Percentiles rank a stretch among this genome's conserved stretches.
Conservation (phyloP, 768 basidiomycete genomes). For the Tylopilus plumbeoviolaceoides region DNA sequence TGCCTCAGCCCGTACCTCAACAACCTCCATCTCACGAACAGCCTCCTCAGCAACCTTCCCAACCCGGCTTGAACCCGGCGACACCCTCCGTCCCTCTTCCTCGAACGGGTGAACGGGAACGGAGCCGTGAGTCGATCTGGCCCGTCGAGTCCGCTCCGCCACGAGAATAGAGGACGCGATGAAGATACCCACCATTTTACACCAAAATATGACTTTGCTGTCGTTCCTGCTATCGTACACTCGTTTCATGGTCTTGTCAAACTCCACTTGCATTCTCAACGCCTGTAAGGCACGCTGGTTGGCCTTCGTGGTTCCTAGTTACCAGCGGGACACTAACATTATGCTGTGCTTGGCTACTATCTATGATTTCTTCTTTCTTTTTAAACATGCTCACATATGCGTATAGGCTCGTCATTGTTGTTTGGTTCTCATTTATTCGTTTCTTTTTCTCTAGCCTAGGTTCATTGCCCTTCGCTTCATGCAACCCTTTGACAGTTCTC, state of each 20-base stretch:
- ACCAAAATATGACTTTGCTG: slow-evolving; percentile 25
- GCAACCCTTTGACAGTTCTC: slow-evolving; percentile 6
- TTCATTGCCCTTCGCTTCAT: slow-evolving; percentile 10
- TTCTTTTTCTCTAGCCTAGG: slow-evolving; percentile 11
- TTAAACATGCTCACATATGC: slow-evolving; percentile 27
- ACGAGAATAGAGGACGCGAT: slow-evolving; percentile 24
- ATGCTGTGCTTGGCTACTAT: slow-evolving; percentile 28
- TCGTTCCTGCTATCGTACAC: slow-evolving; percentile 28
- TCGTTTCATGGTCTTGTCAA: slow-evolving; percentile 18
- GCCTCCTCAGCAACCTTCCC: slow-evolving; percentile 20
- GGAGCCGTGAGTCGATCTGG: slow-evolving; percentile 28
- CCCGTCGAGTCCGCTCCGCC: slow-evolving; percentile 26
- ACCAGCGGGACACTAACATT: slow-evolving; percentile 26
- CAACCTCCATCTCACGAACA: slow-evolving; percentile 28
- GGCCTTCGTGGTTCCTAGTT: slow-evolving; percentile 8
- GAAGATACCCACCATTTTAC: slow-evolving; percentile 9
- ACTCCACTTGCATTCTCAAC: slow-evolving; percentile 21
- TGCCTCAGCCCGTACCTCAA: slow-evolving; percentile 22
- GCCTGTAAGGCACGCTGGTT: slow-evolving; percentile 9
- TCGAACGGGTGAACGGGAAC: slow-evolving; percentile 28
- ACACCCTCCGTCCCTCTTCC: slow-evolving; percentile 18
- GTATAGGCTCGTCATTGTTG: slow-evolving; percentile 21
- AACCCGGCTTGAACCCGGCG: slow-evolving; percentile 10
- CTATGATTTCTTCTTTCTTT: slow-evolving; percentile 19
- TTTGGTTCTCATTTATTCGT: slow-evolving; percentile 26